Evolutionary conservation across 208 protist species (phyloP), one percentile per base, ranked within the genome.

Genomic region (Wallacemonas sp.): DNA sequence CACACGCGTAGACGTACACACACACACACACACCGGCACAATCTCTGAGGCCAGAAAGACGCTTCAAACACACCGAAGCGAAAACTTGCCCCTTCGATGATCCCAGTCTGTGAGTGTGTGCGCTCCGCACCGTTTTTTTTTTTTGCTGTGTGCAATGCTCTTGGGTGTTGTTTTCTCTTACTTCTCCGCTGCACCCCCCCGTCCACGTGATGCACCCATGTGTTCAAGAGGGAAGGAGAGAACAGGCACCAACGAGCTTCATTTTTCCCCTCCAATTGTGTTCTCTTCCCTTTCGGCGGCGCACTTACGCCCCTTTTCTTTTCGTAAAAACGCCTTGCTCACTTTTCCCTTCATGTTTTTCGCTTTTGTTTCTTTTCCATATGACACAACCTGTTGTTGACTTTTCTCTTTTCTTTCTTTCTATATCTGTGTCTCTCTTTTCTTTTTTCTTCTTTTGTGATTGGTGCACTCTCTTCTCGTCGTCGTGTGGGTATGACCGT

Each of bases 371-470:
- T 42, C 15, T 65, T 36, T 52, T 24, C 6, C 24, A 30, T 2
- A 21, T 3, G 10, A n/a, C n/a, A n/a, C n/a, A n/a, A n/a, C n/a
- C n/a, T 41, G 9, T 0, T 32, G 27, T 30, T 24, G 1, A 30
- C 8, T 39, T 34, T 45, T 64, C 37, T 48, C 60, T 58, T 59
- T 61, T 42, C 8, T 37, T 52, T 37, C 30, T 48, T 19, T 22
- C 42, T 32, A 50, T 44, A 21, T 39, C 24, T 37, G 8, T 67
- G 3, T 57, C 42, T 37, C 34, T 22, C 46, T 42, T 57, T 26
- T 3, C 17, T 34, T 37, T 44, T 70, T 55, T 24, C 36, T 63
- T 55, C 34, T 50, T 46, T 26, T 64, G 19, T 42, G 27, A 45
- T 59, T 45, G 2, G n/a, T n/a, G n/a, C n/a, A n/a, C n/a, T n/a